phyloP scores from a whole-genome alignment of 805 yeast genomes.

The Ogataea trehaloabstinens region DNA sequence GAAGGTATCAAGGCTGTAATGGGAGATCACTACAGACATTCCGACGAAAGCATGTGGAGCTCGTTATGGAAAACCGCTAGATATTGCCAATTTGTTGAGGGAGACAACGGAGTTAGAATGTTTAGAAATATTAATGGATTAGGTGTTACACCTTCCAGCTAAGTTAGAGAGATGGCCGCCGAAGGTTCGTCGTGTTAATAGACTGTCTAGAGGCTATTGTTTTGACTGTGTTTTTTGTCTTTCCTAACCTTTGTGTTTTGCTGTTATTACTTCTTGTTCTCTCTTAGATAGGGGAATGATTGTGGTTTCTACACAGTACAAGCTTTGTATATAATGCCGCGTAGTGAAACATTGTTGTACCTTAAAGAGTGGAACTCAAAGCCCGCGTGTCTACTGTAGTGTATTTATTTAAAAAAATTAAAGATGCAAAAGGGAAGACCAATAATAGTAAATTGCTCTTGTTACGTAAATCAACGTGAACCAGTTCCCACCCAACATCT shows the following conservation, averaged over 20 bases:
- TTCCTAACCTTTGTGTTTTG: background rate
- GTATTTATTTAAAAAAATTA: too few relatives aligned
- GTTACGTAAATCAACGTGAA: too few relatives aligned
- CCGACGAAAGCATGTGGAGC: conserved; percentile 71
- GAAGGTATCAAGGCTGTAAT: conserved; percentile 77
- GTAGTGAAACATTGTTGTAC: too few relatives aligned
- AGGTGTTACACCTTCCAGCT: conserved; percentile 38
- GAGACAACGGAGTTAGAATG: conserved; percentile 69
- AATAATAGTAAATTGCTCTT: too few relatives aligned
- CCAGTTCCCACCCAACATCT: too few relatives aligned
- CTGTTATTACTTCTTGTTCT: background rate
- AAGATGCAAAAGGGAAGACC: too few relatives aligned
- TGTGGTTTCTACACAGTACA: too few relatives aligned
- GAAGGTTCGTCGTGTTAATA: background rate
- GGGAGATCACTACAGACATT: conserved; percentile 74
- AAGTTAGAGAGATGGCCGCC: conserved; percentile 1
- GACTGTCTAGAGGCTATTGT: background rate
- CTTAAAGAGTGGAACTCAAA: too few relatives aligned
- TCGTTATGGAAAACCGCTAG: conserved; percentile 63
- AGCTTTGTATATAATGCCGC: too few relatives aligned
- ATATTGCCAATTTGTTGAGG: conserved; percentile 71
- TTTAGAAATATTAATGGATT: conserved; percentile 67
- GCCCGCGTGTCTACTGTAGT: too few relatives aligned
- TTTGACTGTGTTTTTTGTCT: background rate
- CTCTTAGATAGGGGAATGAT: too few relatives aligned